These are phyloP conservation scores for Marasmius oreades DNA, from an alignment of 1,284 basidiomycete species.

Conservation along the genomic window DNA sequence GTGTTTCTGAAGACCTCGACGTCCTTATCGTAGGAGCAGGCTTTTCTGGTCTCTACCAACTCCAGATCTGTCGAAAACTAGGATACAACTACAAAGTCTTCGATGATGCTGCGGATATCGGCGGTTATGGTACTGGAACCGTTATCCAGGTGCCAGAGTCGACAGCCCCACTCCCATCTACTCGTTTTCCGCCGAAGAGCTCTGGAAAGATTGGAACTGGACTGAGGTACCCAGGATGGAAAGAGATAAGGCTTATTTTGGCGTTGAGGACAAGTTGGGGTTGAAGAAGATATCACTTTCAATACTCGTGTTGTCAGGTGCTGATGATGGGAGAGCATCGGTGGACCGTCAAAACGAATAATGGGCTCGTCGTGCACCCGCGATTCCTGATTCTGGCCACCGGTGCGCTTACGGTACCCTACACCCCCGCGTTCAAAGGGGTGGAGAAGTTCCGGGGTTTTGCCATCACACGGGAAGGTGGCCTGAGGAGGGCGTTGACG, in stretches of 20 bases:
- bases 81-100: background rate
- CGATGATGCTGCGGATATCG: background rate
- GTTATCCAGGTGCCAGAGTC: background rate
- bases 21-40: too few species aligned
- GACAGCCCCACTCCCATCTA: slow-evolving; percentile 18
- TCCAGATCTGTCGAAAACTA: too few species aligned
- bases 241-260: too few species aligned
- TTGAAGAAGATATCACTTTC: too few species aligned
- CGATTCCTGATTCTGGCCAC: slow-evolving; percentile 21
- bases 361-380: slow-evolving; percentile 14
- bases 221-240: too few species aligned
- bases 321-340: slow-evolving; percentile 16
- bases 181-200: slow-evolving; percentile 19
- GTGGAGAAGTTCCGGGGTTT: slow-evolving; percentile 19
- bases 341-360: slow-evolving; percentile 19
- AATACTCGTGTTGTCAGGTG: too few species aligned
- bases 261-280: too few species aligned
- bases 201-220: too few species aligned
- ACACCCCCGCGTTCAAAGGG: slow-evolving; percentile 17
- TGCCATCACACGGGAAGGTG: slow-evolving; percentile 20
- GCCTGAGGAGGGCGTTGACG: slow-evolving; percentile 20
- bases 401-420: slow-evolving; percentile 20
- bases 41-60: too few species aligned
- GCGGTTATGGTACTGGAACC: slow-evolving; percentile 1
- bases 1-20: background rate